Evolutionary conservation across 805 yeast species (phyloP).

Genomic region (Komagataella mondaviorum): DNA sequence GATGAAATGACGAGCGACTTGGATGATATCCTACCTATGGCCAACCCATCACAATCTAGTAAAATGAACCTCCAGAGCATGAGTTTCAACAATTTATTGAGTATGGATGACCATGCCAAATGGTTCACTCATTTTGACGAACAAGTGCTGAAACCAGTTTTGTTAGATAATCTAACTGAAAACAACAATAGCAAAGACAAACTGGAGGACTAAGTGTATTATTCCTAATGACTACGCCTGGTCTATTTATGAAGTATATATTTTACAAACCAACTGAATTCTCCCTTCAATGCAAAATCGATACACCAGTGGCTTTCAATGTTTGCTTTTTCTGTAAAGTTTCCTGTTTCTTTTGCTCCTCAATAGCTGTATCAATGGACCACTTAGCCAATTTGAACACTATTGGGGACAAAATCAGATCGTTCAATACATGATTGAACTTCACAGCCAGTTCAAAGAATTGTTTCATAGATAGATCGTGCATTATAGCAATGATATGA

Average conservation of each 20-base stretch:
- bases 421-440: slow-evolving; percentile 51
- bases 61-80: slow-evolving; percentile 2
- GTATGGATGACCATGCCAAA: slow-evolving; percentile 57
- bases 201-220: not conserved
- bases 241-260: not conserved
- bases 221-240: not conserved
- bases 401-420: slow-evolving; percentile 45
- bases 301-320: not conserved
- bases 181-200: slow-evolving; percentile 1
- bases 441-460: slow-evolving; percentile 52
- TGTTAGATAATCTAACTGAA: slow-evolving; percentile 46
- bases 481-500: slow-evolving; percentile 39
- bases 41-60: slow-evolving; percentile 4
- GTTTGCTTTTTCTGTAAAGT: not conserved
- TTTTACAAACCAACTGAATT: not conserved
- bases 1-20: slow-evolving; percentile 20
- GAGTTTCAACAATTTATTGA: slow-evolving; percentile 16
- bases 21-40: slow-evolving; percentile 20
- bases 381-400: slow-evolving; percentile 60
- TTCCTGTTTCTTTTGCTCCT: slow-evolving; percentile 24
- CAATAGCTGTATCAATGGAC: slow-evolving; percentile 54
- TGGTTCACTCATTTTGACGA: slow-evolving; percentile 96
- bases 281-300: not conserved
- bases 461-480: slow-evolving; percentile 50
- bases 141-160: slow-evolving; percentile 82